Base-by-base conservation (phyloP, 768 basidiomycete species). In the Floccularia luteovirens region DNA sequence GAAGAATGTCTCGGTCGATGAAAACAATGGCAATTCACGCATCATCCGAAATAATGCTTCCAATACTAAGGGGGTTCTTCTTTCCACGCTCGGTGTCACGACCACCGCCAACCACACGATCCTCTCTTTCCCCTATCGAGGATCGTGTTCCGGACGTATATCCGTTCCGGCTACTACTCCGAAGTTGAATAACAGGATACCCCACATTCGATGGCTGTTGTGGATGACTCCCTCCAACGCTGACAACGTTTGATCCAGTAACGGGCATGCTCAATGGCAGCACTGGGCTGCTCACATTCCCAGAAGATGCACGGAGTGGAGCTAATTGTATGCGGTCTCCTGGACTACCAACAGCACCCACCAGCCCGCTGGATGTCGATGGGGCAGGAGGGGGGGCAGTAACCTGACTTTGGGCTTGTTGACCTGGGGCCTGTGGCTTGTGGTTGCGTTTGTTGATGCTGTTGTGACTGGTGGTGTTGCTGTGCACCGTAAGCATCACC, bases 41-140 rank as follows among this genome's bases (percentile, higher is more conserved):
- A 48, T 69, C 69, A 38, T 77, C 77, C 27, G 77, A 79, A 41
- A 82, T 81, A 41, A 83, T 83, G 49, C 76, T 81, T 40, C 77
- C 78, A 46, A 83, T 83, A 48, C 78, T 81, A 60, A 83, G 51
- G 40, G 70, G 72, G 48, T 79, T 82, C 60, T 77, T 82, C 69
- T 80, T 82, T 27, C 67, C 62, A 23, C 49, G 34, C 28, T 42
- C 46, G 11, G 35, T 41, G 23, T 34, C 39, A 17, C 32, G 48
- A 41, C 49, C 48, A 31, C 51, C 49, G 28, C 42, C 43, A 31
- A 39, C 38, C 24, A 50, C 43, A n/a, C 49, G 49, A 17, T 47
- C 49, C 20, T 48, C 55, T 12, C 52, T 21, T 33, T 46, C 44
- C 31, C 43, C 42, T 36, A 50, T 48, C 27, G 27, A 30, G 10